Evolutionary conservation across 345 rosid genomes (phyloP).

Genomic region (Fremontodendron californicum): DNA sequence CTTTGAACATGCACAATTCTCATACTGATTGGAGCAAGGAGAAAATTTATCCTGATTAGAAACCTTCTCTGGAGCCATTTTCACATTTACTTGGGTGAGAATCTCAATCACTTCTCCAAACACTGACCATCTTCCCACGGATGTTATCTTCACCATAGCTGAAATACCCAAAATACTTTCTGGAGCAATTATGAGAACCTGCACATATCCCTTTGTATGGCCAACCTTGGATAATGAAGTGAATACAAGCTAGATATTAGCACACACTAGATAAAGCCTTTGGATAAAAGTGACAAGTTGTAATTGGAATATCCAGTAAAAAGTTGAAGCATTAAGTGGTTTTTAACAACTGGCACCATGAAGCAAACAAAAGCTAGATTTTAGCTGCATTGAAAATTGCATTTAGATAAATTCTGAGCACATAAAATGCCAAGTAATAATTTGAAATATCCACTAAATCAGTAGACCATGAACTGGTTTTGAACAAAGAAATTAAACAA

Average conservation of each 20-base stretch:
- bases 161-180: slow-evolving; percentile 70
- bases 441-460: background rate
- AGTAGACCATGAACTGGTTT: background rate
- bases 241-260: slow-evolving; percentile 5
- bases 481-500: background rate
- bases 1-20: slow-evolving; percentile 37
- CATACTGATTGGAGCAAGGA: slow-evolving; percentile 29
- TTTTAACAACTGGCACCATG: background rate
- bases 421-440: background rate
- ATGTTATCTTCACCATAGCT: slow-evolving; percentile 78
- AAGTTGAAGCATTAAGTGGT: background rate
- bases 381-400: background rate
- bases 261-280: background rate
- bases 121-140: slow-evolving; percentile 93
- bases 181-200: slow-evolving; percentile 71
- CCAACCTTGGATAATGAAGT: slow-evolving; percentile 60
- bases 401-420: background rate
- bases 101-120: slow-evolving; percentile 76
- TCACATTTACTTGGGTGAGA: slow-evolving; percentile 25
- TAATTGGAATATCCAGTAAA: background rate
- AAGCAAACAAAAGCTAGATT: background rate
- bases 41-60: slow-evolving; percentile 28
- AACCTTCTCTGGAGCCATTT: slow-evolving; percentile 20
- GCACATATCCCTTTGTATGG: slow-evolving; percentile 81
- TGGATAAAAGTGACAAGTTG: background rate